These are phyloP conservation scores for Hortaea werneckii DNA, from an alignment of 2,329 filamentous ascomycete genomes.

Conservation along the genomic window DNA sequence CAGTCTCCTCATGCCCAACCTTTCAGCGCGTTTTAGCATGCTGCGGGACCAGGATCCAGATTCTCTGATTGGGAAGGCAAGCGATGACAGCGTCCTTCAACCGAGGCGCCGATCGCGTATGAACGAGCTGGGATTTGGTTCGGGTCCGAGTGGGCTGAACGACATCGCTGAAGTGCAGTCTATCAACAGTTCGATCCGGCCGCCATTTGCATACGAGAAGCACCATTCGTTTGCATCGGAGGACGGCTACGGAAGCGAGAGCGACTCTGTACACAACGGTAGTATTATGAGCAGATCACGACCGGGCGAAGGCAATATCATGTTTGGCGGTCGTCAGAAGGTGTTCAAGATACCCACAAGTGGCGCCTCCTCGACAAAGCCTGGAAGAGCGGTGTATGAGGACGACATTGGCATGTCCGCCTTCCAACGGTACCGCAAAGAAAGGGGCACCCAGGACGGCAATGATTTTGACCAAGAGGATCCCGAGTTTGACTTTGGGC, in stretches of 20 bases:
- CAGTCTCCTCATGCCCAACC: constrained; percentile 86
- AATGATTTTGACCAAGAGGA: constrained; percentile 14
- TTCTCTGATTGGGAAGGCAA: constrained; percentile 84
- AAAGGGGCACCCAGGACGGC: constrained; percentile 42
- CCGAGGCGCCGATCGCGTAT: constrained; percentile 72
- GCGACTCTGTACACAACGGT: constrained; percentile 48
- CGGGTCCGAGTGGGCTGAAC: constrained; percentile 41
- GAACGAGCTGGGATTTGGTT: constrained; percentile 56
- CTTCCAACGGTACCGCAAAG: constrained; percentile 62
- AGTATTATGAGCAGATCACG: constrained; percentile 79
- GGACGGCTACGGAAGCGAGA: constrained; percentile 52
- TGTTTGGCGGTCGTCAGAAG: constrained; percentile 94
- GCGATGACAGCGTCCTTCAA: constrained; percentile 83
- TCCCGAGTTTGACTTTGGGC: constrained; percentile 24
- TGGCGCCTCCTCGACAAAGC: constrained; percentile 29
- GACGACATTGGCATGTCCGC: constrained; percentile 74
- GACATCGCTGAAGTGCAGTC: constrained; percentile 92
- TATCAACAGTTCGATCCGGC: constrained; percentile 51
- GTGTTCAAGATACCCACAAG: constrained; percentile 70
- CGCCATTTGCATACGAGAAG: constrained; percentile 48
- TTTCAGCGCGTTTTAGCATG: constrained; percentile 96
- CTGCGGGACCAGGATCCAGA: constrained; percentile 82
- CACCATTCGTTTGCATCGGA: constrained; percentile 56
- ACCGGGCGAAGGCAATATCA: constrained; percentile 77
- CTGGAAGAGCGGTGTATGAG: constrained; percentile 69